These are phyloP conservation scores for Cryptococcus sp. DNA, from an alignment of 1,284 basidiomycete species.

Conservation along the genomic window DNA sequence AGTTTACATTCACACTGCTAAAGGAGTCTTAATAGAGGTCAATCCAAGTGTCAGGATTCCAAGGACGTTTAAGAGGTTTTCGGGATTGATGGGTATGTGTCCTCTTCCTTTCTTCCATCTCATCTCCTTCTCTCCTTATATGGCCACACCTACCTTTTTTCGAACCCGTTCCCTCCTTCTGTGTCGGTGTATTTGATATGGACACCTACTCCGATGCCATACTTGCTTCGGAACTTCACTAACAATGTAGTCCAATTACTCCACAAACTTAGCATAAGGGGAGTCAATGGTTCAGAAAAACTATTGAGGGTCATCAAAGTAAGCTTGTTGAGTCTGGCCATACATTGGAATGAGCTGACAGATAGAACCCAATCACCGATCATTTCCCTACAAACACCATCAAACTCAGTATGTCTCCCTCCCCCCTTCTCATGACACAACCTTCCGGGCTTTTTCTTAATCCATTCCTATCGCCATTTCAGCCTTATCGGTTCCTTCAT, in stretches of 20 bases:
- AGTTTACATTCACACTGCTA: conserved; percentile 97
- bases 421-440: neutral
- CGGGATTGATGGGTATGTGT: conserved; percentile 87
- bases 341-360: conserved; percentile 8
- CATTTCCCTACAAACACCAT: conserved; percentile 93
- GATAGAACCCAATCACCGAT: conserved; percentile 87
- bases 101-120: neutral
- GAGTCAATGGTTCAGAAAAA: conserved; percentile 94
- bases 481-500: neutral
- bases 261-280: conserved; percentile 91
- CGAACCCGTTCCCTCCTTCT: no score
- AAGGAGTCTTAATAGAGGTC: conserved; percentile 95
- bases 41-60: conserved; percentile 97
- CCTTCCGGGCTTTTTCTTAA: neutral
- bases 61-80: conserved; percentile 97
- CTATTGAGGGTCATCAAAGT: conserved; percentile 93
- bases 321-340: conserved; percentile 38
- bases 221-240: neutral
- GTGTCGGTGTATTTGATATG: no score
- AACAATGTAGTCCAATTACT: conserved; percentile 77
- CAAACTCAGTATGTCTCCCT: conserved; percentile 73
- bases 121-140: neutral
- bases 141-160: no score
- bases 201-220: no score
- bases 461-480: neutral